Conservation (phyloP, 2,329 filamentous ascomycete species). For the Cercospora sp. region DNA sequence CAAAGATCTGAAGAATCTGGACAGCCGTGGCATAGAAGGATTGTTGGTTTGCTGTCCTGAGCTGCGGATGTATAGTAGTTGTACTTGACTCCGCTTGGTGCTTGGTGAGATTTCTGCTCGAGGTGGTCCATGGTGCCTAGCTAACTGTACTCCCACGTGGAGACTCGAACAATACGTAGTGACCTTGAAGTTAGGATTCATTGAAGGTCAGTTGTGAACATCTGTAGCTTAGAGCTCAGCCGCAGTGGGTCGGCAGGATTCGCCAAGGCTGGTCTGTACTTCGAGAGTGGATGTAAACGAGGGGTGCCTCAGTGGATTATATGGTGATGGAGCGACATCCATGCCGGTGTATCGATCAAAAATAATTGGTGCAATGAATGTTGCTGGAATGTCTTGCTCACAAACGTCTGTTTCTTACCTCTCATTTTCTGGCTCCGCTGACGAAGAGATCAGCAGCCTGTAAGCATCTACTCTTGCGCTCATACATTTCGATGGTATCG, state of each 20-base stretch:
- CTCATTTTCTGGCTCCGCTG: background rate
- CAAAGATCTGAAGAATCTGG: conserved; percentile 51
- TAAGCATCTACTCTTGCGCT: background rate
- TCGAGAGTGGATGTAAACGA: background rate
- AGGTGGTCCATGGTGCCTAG: background rate
- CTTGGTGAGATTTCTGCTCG: conserved; percentile 6
- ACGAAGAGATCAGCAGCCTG: background rate
- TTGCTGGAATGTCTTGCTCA: background rate
- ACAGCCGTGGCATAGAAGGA: conserved; percentile 51
- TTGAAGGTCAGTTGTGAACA: background rate
- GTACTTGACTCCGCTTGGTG: conserved; percentile 37
- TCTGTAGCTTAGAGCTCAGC: background rate
- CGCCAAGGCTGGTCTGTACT: background rate
- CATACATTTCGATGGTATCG: background rate
- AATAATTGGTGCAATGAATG: background rate
- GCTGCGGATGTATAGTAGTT: conserved; percentile 42
- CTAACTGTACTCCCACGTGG: background rate
- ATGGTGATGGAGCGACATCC: background rate
- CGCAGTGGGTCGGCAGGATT: conserved; percentile 3
- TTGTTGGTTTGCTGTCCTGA: conserved; percentile 36
- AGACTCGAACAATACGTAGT: background rate
- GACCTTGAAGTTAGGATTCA: background rate
- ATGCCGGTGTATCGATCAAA: no score
- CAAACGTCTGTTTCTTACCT: background rate
- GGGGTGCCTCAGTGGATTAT: background rate